Base-by-base conservation (phyloP, 331 rosid genomes). In the Malus hybrid region DNA sequence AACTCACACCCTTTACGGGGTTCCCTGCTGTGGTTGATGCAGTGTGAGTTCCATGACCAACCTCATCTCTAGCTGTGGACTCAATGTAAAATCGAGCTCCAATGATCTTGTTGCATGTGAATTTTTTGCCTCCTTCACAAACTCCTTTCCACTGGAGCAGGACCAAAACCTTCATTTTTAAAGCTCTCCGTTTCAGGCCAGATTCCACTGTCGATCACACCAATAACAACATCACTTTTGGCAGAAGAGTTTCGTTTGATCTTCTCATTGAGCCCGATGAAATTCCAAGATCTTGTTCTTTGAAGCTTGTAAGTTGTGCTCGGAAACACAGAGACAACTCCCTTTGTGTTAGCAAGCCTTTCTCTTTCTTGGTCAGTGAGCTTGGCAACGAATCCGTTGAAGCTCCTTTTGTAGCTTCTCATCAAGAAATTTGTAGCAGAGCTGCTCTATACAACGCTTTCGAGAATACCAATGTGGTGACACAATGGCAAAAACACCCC, bases 381-480 rank as follows among this genome's bases (percentile, higher is more conserved):
- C n/a, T 85, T 81, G 10, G 83, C 86, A 11, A 76, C 86, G 77
- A 87, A 85, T 6, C 87, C 87, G 44, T 85, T 87, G 71, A 85
- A 83, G 24, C 83, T 85, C 36, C 78, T 83, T 22, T 62, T 48
- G 29, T 87, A 85, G 20, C 91, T 87, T 27, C 65, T 52, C 10
- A 83, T 29, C 3, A 81, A 19, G 15, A 32, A 50, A 24, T 66
- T 32, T 48, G 42, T 4, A 42, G 48, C 56, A 36, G 72, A 29
- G 33, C 19, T 56, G 13, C 75, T 54, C 71, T 70, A 9, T 5
- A 28, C 3, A 54, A 72, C 74, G 67, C 79, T 59, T 60, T 83
- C 71, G 10, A 85, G 72, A 33, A 85, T 39, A 24, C 39, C 79
- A 2, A 72, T 60, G 29, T 87, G 87, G 79, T 66, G 72, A 68